phyloP scores from a whole-genome alignment of 805 yeast genomes.

The Metschnikowia santaceciliae region DNA sequence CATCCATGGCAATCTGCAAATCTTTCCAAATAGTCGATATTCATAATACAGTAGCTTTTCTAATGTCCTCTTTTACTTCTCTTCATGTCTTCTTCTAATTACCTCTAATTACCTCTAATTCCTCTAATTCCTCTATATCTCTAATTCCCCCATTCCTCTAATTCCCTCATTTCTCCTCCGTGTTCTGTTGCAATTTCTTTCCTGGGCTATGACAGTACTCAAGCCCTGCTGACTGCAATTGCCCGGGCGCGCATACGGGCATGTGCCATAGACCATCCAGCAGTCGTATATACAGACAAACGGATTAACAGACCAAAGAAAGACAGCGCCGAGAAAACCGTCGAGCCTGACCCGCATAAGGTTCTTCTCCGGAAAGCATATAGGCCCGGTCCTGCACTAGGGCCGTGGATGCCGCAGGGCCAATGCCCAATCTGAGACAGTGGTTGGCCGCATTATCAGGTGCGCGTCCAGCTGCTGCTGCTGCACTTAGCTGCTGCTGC shows the following conservation, averaged over 20 bases:
- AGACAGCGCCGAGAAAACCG: not conserved
- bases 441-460: constrained; percentile 3
- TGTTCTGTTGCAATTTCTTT: no score
- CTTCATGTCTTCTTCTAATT: no score
- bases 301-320: no score
- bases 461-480: not conserved
- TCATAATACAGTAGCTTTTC: no score
- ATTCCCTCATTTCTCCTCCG: no score
- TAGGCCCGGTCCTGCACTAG: not conserved
- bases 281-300: not conserved
- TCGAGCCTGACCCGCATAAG: not conserved
- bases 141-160: no score
- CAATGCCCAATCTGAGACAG: not conserved
- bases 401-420: not conserved
- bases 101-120: no score
- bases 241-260: not conserved
- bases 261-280: not conserved
- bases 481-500: not conserved
- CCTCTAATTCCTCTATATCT: no score
- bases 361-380: not conserved
- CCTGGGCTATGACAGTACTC: not conserved
- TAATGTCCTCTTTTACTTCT: no score
- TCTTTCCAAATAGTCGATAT: no score
- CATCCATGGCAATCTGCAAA: no score
- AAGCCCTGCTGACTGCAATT: not conserved